These are phyloP conservation scores for Epithemia pelagica DNA, from an alignment of 108 stramenopile species.

Conservation along the genomic window DNA sequence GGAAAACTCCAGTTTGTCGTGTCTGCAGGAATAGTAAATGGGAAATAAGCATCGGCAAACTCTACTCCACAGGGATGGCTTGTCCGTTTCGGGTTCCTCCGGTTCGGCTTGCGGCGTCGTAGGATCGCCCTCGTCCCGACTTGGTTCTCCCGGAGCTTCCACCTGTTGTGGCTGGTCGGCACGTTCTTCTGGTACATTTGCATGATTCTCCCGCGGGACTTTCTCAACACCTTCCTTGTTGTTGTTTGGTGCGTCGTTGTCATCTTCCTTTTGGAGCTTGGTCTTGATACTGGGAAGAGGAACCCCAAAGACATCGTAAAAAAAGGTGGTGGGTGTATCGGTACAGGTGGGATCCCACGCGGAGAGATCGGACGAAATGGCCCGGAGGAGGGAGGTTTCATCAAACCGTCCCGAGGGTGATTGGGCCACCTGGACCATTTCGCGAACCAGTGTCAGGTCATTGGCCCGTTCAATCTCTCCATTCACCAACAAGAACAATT, in stretches of 20 bases:
- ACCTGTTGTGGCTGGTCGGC: too few relatives aligned
- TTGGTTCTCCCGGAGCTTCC: too few relatives aligned
- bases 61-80: neutral
- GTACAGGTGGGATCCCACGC: slow-evolving; percentile 26
- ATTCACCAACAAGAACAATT: neutral
- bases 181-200: too few relatives aligned
- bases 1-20: neutral
- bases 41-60: neutral
- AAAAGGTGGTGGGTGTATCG: slow-evolving; percentile 14
- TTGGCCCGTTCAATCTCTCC: slow-evolving; percentile 12
- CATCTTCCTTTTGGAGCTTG: neutral
- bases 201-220: too few relatives aligned
- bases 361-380: slow-evolving; percentile 7
- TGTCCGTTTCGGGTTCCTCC: neutral
- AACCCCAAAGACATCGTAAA: slow-evolving; percentile 23
- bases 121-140: too few relatives aligned
- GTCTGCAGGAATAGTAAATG: neutral
- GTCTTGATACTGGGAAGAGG: neutral
- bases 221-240: too few relatives aligned
- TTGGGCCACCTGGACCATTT: slow-evolving; percentile 12
- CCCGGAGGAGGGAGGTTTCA: slow-evolving; percentile 1
- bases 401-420: slow-evolving; percentile 9
- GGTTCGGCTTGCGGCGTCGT: too few relatives aligned
- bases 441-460: neutral
- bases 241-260: too few relatives aligned